A percentile compares a stretch with the other conserved stretches of the same genome.
Conservation (phyloP, 1,139 yeast species). For the Blastobotrys serpentis region DNA sequence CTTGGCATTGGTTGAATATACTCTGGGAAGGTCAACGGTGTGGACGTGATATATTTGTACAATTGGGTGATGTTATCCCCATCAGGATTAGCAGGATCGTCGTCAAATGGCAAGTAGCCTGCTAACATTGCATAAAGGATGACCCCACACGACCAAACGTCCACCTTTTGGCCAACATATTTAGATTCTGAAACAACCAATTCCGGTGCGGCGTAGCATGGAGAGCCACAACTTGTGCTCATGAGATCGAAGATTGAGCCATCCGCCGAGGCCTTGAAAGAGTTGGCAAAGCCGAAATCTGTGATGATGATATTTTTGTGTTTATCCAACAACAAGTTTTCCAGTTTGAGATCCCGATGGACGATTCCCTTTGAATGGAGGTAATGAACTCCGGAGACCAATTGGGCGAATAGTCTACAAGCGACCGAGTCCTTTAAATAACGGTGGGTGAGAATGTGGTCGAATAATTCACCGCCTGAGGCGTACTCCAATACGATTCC, state of each 20-base stretch:
- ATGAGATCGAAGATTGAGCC: constrained; percentile 56
- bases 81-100: constrained; percentile 94
- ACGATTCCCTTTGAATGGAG: constrained; percentile 81
- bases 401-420: constrained; percentile 84
- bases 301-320: constrained; percentile 77
- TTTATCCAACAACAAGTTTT: constrained; percentile 69
- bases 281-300: constrained; percentile 90
- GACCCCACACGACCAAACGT: constrained; percentile 96
- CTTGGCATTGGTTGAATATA: constrained; percentile 89
- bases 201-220: constrained; percentile 98
- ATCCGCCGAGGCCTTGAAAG: constrained; percentile 51
- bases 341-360: constrained; percentile 74
- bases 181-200: constrained; percentile 83
- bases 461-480: constrained; percentile 95
- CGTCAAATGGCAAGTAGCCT: constrained; percentile 96
- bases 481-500: constrained; percentile 97
- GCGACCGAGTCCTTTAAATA: constrained; percentile 85
- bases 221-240: constrained; percentile 97
- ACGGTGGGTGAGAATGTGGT: constrained; percentile 83
- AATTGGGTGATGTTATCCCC: constrained; percentile 90
- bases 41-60: constrained; percentile 86
- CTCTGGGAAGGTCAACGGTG: constrained; percentile 94
- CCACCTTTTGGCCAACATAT: constrained; percentile 92
- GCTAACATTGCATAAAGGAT: constrained; percentile 95
- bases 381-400: constrained; percentile 90